Evolutionary conservation across 495 filamentous ascomycete species (phyloP).

Genomic region (Cenococcum geophilum): DNA sequence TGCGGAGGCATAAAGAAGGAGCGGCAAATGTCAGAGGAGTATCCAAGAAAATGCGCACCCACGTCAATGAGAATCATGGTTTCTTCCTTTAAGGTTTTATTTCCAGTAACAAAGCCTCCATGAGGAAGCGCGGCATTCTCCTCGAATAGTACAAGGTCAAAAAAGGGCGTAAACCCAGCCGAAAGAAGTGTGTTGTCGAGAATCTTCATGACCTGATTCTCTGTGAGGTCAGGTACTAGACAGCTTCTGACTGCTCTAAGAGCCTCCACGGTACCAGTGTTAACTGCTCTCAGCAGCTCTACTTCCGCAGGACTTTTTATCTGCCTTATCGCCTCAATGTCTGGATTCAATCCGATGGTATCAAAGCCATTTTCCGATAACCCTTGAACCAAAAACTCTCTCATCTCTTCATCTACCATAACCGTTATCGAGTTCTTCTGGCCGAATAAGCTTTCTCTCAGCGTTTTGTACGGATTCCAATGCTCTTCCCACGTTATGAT

Average conservation of each 20-base stretch:
- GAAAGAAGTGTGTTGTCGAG: constrained; percentile 46
- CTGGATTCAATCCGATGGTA: constrained; percentile 42
- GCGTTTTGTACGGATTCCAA: constrained; percentile 50
- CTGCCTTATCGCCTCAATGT: constrained; percentile 49
- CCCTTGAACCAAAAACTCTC: constrained; percentile 51
- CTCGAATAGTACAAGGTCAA: constrained; percentile 53
- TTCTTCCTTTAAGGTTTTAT: constrained; percentile 44
- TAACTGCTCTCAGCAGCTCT: constrained; percentile 49
- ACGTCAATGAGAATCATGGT: constrained; percentile 54
- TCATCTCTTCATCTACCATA: constrained; percentile 54
- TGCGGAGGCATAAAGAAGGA: constrained; percentile 43
- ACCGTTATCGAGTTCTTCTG: constrained; percentile 35
- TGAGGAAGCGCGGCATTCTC: constrained; percentile 51
- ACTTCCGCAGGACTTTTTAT: constrained; percentile 46
- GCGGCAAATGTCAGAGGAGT: constrained; percentile 53
- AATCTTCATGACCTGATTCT: constrained; percentile 46
- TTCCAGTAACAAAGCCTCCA: constrained; percentile 46
- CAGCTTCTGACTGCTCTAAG: constrained; percentile 50
- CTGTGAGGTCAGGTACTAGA: constrained; percentile 47
- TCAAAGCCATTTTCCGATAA: constrained; percentile 45
- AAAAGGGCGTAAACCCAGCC: constrained; percentile 48
- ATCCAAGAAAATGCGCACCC: constrained; percentile 51
- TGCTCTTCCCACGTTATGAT: constrained; percentile 53
- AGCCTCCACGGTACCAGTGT: constrained; percentile 52
- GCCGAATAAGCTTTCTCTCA: constrained; percentile 30